Conservation (phyloP, 768 basidiomycete genomes). For the Fomitopsis pulvina region DNA sequence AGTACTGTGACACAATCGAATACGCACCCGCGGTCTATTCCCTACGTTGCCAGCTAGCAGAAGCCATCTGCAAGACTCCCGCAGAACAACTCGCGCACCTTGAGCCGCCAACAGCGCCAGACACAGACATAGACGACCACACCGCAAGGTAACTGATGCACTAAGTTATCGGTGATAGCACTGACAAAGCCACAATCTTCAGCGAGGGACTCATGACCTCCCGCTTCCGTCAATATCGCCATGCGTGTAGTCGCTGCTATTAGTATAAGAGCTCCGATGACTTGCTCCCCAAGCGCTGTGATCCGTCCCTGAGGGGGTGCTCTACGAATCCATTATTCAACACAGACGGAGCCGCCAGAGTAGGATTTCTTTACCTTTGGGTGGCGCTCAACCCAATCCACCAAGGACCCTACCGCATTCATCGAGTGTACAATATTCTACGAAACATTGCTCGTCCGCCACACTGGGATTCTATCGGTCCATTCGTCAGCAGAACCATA, state of each 20-base stretch:
- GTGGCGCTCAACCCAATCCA: constrained; percentile 60
- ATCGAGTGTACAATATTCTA: constrained; percentile 41
- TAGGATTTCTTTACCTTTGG: no score
- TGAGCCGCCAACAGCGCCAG: no score
- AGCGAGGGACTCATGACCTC: background rate
- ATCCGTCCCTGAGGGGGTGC: no score
- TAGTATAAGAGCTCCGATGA: constrained; percentile 29
- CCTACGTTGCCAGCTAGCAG: no score
- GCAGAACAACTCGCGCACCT: no score
- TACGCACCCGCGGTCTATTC: no score
- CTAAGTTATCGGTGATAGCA: background rate
- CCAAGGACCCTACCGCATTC: constrained; percentile 44
- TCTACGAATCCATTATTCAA: constrained; percentile 35
- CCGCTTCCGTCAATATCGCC: constrained; percentile 19
- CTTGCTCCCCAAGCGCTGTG: constrained; percentile 42
- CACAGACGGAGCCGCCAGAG: no score
- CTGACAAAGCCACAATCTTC: background rate
- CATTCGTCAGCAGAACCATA: background rate
- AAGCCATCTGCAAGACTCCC: no score
- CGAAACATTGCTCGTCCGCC: constrained; percentile 36
- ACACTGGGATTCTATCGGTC: constrained; percentile 33
- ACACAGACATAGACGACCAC: no score
- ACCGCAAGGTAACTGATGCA: no score
- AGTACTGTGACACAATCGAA: no score
- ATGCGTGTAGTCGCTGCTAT: constrained; percentile 13